Evolutionary conservation across 1,284 basidiomycete genomes (phyloP), one percentile per base, ranked within the genome.

Genomic region (Ganoderma lingzhi): DNA sequence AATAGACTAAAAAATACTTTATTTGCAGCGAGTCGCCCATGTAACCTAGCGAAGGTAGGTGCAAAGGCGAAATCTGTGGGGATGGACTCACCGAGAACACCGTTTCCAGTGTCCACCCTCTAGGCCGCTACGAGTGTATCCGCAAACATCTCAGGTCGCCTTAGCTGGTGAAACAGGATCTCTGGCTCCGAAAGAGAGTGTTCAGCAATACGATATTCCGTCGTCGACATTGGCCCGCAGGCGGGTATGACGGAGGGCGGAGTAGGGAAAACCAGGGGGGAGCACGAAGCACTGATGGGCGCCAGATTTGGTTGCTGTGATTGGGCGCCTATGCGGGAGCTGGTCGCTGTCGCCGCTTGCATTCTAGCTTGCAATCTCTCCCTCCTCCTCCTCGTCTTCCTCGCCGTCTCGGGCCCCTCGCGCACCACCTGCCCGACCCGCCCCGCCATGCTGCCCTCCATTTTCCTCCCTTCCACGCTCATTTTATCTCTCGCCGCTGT

Each of bases 381-480:
- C 35, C n/a, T 30, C 48, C 19, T 41, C 62, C 2, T 41, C 62
- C 39, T 42, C 60, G 23, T 35, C 30, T 15, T 32, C 55, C 32
- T 30, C 37, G 10, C 44, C 44, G 17, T 30, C 32, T 56, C 45
- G 37, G 64, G 23, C 51, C 51, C 53, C 30, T 35, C 41, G 32
- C 23, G 53, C 51, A 44, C 59, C 19, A 37, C 37, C n/a, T 5
- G 30, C 44, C 19, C 44, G 44, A 28, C 48, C 23, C 14, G 55
- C 32, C 19, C 48, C 60, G 64, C 59, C 19, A 73, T 73, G 71
- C 59, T 73, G 70, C 68, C 70, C 64, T 70, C 70, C 63, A 44
- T 83, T 59, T 64, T 85, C 74, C 69, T 81, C 60, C 73, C 82
- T 74, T 75, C 85, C 81, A 79, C 83, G 71, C 77, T 84, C 82